Base-by-base conservation (phyloP, 2,329 filamentous ascomycete species). In the Fusarium vanettenii region DNA sequence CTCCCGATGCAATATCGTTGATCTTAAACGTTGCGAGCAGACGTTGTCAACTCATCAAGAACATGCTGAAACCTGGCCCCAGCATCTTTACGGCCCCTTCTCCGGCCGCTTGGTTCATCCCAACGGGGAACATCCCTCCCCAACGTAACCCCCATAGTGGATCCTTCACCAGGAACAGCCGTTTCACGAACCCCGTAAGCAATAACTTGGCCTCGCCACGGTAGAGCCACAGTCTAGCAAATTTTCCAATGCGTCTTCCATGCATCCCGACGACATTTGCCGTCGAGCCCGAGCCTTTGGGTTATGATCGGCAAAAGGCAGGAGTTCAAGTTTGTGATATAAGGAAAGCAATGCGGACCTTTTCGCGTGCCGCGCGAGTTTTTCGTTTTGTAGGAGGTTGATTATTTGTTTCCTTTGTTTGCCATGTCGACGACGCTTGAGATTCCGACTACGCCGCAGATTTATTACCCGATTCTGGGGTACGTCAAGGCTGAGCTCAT, bases 401-500 rank as follows among this genome's bases (percentile, higher is more conserved):
- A 39, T 56, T 72, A 62, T 74, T n/a, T 22, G 33, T 70, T 62
- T 45, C 43, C 33, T 66, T 37, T 60, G 39, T 45, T 22, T 22
- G 63, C 45, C 16, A 66, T 74, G 72, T 43, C 41, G n/a, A 59
- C 56, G 22, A 29, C 50, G 50, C 25, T 60, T 6, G 50, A 57
- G n/a, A 72, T 57, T 27, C 76, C 71, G 55, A 71, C 69, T n/a
- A 75, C 71, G 22, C 57, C 70, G 8, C 60, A 66, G 33, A 55
- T 78, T 16, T 70, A 41, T 33, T 50, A 56, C 55, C 77, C 74
- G 4, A 57, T 77, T 7, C 41, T 71, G 62, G 78, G 66, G 20
- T 79, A 72, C 41, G 80, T 82, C 29, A 59, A 41, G 18, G 78
- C 76, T 8, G 79, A 83, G 62, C 74, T 83, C 16, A 72, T 69